Evolutionary conservation across 768 basidiomycete species (phyloP), one percentile per base, ranked within the genome.

Genomic region (Calocera viscosa): DNA sequence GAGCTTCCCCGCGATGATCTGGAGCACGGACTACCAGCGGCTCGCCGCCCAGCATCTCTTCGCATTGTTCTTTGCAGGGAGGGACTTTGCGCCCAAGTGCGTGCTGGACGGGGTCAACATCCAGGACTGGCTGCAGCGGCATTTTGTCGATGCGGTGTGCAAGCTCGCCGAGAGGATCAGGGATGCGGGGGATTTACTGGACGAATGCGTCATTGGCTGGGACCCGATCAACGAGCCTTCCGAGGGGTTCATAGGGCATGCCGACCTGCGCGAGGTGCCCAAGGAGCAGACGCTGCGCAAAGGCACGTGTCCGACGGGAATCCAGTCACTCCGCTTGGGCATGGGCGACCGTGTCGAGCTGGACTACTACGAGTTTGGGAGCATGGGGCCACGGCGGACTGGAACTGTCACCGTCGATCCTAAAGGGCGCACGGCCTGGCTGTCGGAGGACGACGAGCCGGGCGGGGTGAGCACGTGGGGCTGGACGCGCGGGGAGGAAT

Each of bases 141-240:
- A 90, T 72, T 93, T 81, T 73, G 85, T 90, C 68, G 82, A 80
- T 17, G 91, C 94, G 0, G 83, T 90, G 70, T 89, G 86, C 1
- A 78, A 78, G 41, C 81, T 96, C 30, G 91, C 89, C 0, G 87
- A 91, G 74, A 81, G 83, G 38, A 86, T 96, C 64, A 78, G 80
- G 3, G 85, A 85, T n/a, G 86, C 86, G 0, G 89, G 88, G 0
- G 87, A 83, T 35, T 75, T 97, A 39, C 74, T 90, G 24, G 94
- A 98, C 33, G 85, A 86, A 41, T 94, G 92, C 70, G 83, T 99
- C 12, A 87, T 98, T 63, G 96, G 96, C 0, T 98, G 95, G 96
- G 96, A 99, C 74, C 88, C 86, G 71, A 78, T 97, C 76, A 98
- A 99, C 75, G 96, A 99, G 75, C 95, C 96, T 0, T 86, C 85